Percentiles rank a stretch among this genome's conserved stretches.
Evolutionary conservation across 2,329 filamentous ascomycete genomes (phyloP).

Genomic region (Colletotrichum lini): DNA sequence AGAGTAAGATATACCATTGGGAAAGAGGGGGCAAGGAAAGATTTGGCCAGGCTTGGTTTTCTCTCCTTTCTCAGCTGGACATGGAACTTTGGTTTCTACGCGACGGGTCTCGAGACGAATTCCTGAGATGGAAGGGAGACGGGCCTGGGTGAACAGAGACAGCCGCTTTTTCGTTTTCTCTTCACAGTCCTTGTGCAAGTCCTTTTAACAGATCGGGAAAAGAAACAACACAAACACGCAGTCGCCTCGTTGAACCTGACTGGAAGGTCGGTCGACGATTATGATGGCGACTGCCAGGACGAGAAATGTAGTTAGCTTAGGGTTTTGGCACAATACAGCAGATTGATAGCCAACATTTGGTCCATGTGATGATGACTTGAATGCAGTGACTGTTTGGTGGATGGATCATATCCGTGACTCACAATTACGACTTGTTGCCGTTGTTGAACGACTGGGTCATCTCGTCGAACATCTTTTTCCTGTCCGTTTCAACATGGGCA

Average conservation of each 20-base stretch:
- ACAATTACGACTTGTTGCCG: constrained; percentile 14
- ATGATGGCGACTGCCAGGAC: constrained; percentile 35
- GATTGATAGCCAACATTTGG: constrained; percentile 27
- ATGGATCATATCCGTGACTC: too few relatives aligned
- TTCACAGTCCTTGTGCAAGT: constrained; percentile 33
- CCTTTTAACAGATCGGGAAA: constrained; percentile 20
- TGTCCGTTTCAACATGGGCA: constrained; percentile 32
- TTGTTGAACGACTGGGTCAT: constrained; percentile 23
- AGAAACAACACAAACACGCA: constrained; percentile 5
- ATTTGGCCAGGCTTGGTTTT: constrained; percentile 23
- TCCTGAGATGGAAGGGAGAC: constrained; percentile 38
- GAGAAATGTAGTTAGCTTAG: constrained; percentile 40
- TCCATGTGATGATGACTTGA: too few relatives aligned
- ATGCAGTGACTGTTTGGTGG: neutral
- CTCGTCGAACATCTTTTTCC: constrained; percentile 23
- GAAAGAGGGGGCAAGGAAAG: constrained; percentile 18
- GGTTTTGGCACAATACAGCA: constrained; percentile 38
- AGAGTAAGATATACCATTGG: constrained; percentile 37
- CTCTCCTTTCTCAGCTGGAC: constrained; percentile 25
- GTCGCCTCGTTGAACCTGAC: constrained; percentile 27
- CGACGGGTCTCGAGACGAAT: constrained; percentile 19
- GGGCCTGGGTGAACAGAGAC: constrained; percentile 24
- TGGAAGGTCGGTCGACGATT: constrained; percentile 28
- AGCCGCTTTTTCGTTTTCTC: constrained; percentile 35
- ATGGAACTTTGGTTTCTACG: constrained; percentile 30